Conservation (phyloP, 108 stramenopile genomes). For the Conticribra weissflogii region DNA sequence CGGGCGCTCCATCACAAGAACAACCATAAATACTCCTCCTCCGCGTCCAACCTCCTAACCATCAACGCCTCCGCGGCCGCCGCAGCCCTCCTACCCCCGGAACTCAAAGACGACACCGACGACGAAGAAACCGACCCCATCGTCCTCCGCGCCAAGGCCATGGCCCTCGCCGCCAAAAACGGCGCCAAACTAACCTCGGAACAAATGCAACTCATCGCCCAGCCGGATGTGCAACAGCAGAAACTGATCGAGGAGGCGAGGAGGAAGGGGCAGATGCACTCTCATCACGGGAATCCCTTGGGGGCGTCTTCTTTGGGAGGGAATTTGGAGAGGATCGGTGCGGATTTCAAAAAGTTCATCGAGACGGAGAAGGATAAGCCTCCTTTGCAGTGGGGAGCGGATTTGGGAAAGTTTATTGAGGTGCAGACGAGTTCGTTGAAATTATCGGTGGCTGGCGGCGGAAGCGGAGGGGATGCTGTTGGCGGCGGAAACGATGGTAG, state of each 20-base stretch:
- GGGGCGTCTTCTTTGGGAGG: not conserved
- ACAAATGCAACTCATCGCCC: slow-evolving; percentile 54
- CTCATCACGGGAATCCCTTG: not conserved
- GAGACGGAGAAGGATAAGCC: slow-evolving; percentile 37
- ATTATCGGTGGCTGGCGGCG: slow-evolving; percentile 2
- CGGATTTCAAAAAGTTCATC: slow-evolving; percentile 44
- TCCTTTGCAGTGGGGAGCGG: slow-evolving; percentile 38
- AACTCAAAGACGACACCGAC: not conserved
- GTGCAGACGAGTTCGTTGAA: slow-evolving; percentile 17
- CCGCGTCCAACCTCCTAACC: not conserved
- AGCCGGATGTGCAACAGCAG: slow-evolving; percentile 47
- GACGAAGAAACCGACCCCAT: slow-evolving; percentile 60
- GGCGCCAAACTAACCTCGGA: slow-evolving; percentile 69
- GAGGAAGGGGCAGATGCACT: slow-evolving; percentile 1
- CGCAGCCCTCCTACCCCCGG: too few relatives aligned
- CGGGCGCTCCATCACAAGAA: slow-evolving; percentile 31
- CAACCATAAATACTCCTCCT: not conserved
- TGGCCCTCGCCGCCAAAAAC: slow-evolving; percentile 71
- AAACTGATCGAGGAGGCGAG: slow-evolving; percentile 46
- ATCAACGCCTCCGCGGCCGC: too few relatives aligned
- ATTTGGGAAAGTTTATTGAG: slow-evolving; percentile 49
- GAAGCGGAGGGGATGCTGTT: not conserved
- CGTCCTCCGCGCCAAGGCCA: slow-evolving; percentile 61
- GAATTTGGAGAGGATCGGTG: slow-evolving; percentile 30
- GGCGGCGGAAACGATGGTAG: slow-evolving; percentile 7